Base-by-base conservation (phyloP, 495 filamentous ascomycete genomes). In the Trichoderma erinaceum region DNA sequence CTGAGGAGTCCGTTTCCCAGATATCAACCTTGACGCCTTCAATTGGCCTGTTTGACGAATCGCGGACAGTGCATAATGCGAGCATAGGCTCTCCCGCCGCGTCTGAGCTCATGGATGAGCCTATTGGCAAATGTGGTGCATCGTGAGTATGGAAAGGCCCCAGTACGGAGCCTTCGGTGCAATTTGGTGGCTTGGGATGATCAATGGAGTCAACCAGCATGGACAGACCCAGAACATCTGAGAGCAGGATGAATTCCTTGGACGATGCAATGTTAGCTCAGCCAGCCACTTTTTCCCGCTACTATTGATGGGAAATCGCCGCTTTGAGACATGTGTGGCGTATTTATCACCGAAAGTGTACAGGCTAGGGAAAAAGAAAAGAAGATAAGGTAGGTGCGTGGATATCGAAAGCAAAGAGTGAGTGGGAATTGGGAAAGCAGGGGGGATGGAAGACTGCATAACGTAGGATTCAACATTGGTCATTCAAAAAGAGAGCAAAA, bases 111-210 rank as follows among this genome's bases (percentile, higher is more conserved):
- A 97, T 93, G 71, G 73, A 73, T 23, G 83, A 79, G 32, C 93
- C 93, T 69, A 87, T 79, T 15, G 82, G 66, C 52, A 90, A 81
- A 41, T 82, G 75, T 32, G 88, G 83, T 3, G 93, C 92, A 72
- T 97, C 92, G 78, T 96, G 90, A 3, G 92, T 94, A 82, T 97
- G 92, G 83, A 97, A 97, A 58, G 93, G 93, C 0, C 93, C 93
- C 0, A 97, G 86, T 38, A 97, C 91, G 3, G 93, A 93, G 64
- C 92, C 91, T 76, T 97, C 92, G 18, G 93, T 97, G 58, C 85
- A 84, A 48, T 77, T 75, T 0, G 86, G 74, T 0, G 90, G 91
- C 75, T 92, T 96, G 68, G 93, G 93, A 80, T 97, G 92, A 80
- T 94, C 92, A 81, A 97, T 96, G 70, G 83, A 86, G 79, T 97